Percentiles rank a stretch among this genome's conserved stretches.
Evolutionary conservation across 805 yeast genomes (phyloP).

Genomic region (Saccharomycopsis capsularis): DNA sequence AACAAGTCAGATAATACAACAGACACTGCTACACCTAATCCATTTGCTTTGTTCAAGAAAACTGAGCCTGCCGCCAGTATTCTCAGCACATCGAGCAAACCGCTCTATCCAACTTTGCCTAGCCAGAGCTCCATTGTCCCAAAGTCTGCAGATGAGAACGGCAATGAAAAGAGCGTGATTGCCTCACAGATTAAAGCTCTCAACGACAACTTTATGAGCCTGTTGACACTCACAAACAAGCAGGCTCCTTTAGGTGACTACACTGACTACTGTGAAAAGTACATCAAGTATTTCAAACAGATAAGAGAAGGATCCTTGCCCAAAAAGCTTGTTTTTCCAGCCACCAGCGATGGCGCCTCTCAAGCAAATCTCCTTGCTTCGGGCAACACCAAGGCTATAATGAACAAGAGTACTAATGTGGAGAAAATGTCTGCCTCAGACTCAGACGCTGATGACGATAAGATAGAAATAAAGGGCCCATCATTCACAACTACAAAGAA

Average conservation of each 20-base stretch:
- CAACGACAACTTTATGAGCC: constrained; percentile 19
- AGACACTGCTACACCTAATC: constrained; percentile 1
- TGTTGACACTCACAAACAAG: constrained; percentile 9
- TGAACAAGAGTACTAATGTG: not conserved
- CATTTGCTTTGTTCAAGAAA: constrained; percentile 7
- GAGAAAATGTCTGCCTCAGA: not conserved
- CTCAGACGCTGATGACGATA: constrained; percentile 6
- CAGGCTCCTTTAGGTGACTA: constrained; percentile 21
- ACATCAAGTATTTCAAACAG: constrained; percentile 18
- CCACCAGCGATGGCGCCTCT: not conserved
- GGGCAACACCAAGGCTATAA: not conserved
- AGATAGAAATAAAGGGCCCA: constrained; percentile 19
- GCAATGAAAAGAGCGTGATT: not conserved
- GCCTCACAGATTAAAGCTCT: constrained; percentile 21
- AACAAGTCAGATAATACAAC: too few relatives aligned
- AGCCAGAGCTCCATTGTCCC: not conserved
- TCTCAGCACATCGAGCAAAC: not conserved
- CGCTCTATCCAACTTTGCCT: not conserved
- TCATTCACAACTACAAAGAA: constrained; percentile 6
- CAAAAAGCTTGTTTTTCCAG: not conserved
- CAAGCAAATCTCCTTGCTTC: not conserved
- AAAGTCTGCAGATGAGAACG: too few relatives aligned
- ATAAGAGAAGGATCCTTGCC: constrained; percentile 5
- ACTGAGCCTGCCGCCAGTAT: not conserved
- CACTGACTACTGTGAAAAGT: constrained; percentile 19